Evolutionary conservation across 495 filamentous ascomycete species (phyloP), one percentile per base, ranked within the genome.

Genomic region (Penicillium steckii): DNA sequence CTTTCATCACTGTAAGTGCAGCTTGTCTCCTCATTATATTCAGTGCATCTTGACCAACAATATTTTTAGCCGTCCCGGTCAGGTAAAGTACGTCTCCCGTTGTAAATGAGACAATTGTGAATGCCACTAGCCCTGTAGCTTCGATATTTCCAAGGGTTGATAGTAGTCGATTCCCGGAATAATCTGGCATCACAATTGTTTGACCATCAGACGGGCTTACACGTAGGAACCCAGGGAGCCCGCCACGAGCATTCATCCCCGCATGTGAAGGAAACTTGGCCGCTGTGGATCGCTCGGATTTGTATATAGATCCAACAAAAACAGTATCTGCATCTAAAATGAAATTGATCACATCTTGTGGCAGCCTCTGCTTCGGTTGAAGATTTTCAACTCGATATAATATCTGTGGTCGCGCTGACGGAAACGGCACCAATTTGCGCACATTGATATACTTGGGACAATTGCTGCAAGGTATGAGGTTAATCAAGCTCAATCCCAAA

Each of bases 391-490:
- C 26, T 12, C 22, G 43, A 26, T 45, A 38, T 1, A 43, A 17
- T 30, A 53, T 18, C 8, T 23, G 5, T 27, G 57, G 53, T 24
- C 17, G 48, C 10, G 53, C 46, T 3, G 52, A 29, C 7, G 57
- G 30, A 43, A 46, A 27, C 15, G 57, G 48, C 8, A 56, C 40
- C 8, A 60, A 18, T 37, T 51, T 56, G 19, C 53, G 53, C 6
- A 60, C 26, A n/a, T 60, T 60, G 44, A 60, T 60, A n/a, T 60
- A 60, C 37, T 60, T 60, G 13, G 57, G 57, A 13, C 57, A 60
- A 23, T 60, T 60, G n/a, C 57, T 54, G 27, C 8, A 18, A 3
- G 9, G 2, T 13, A 18, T 37, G 7, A 15, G 3, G 42, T 48
- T 15, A 47, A 18, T 24, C 9, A 9, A 17, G n/a, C 8, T 15